Conservation (phyloP, 176 grass and related monocot species). For the Oryza glumipatula region DNA sequence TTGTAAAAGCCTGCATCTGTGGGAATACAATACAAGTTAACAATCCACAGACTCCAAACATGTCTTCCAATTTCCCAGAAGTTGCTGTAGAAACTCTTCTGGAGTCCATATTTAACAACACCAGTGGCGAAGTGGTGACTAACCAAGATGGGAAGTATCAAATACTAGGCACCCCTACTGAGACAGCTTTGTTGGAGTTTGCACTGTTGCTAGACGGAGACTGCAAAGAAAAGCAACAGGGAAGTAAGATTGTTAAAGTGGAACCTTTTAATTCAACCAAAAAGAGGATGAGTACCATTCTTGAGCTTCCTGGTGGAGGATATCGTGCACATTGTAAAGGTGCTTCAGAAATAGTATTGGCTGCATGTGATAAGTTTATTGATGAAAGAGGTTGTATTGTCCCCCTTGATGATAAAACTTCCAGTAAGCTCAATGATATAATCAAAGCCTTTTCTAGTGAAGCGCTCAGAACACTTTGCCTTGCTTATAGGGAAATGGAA, state of each 20-base stretch:
- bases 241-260: conserved; percentile 54
- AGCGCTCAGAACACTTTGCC: conserved; percentile 68
- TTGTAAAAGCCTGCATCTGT: conserved; percentile 59
- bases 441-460: conserved; percentile 69
- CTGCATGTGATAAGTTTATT: conserved; percentile 58
- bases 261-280: conserved; percentile 81
- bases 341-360: conserved; percentile 74
- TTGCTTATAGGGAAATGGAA: conserved; percentile 61
- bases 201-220: conserved; percentile 53
- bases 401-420: conserved; percentile 47
- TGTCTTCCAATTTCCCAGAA: conserved; percentile 52
- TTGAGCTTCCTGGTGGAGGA: conserved; percentile 54
- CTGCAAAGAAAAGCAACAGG: conserved; percentile 32
- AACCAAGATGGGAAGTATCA: conserved; percentile 54
- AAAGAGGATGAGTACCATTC: conserved; percentile 65
- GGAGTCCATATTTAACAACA: conserved; percentile 73
- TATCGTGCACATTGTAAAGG: conserved; percentile 68
- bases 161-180: conserved; percentile 66
- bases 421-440: conserved; percentile 33
- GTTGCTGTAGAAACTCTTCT: conserved; percentile 54
- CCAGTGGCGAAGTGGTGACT: conserved; percentile 57
- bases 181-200: conserved; percentile 68
- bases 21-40: conserved; percentile 39
- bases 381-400: conserved; percentile 49
- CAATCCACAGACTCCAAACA: not conserved